phyloP scores from a whole-genome alignment of 805 yeast genomes.

The Hanseniaspora pseudoguilliermondii region DNA sequence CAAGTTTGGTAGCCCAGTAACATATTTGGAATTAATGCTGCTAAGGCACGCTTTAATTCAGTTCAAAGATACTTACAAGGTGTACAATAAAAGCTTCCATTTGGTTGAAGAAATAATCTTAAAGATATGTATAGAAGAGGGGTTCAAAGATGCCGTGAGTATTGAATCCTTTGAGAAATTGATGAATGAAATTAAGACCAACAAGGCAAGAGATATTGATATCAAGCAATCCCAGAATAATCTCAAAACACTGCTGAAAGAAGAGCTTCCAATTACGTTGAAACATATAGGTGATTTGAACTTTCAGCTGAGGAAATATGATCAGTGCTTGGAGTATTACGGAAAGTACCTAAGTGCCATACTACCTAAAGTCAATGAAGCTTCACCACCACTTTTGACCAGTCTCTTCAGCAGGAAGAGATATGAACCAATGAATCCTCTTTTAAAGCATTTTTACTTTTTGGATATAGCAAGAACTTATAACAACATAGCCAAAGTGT shows the following conservation, averaged over 20 bases:
- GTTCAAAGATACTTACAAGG: constrained; percentile 32
- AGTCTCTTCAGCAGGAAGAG: neutral
- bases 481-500: constrained; percentile 7
- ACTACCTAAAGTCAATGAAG: constrained; percentile 1
- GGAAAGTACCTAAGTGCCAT: neutral
- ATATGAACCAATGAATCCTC: constrained; percentile 1
- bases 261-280: constrained; percentile 55
- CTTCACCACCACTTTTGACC: neutral
- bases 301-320: constrained; percentile 34
- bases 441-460: neutral
- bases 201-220: constrained; percentile 39
- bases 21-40: constrained; percentile 13
- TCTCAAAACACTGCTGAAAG: constrained; percentile 41
- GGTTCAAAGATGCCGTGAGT: constrained; percentile 69
- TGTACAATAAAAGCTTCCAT: constrained; percentile 43
- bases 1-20: constrained; percentile 17
- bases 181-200: constrained; percentile 21
- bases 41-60: constrained; percentile 9
- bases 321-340: constrained; percentile 36
- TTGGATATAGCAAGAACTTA: constrained; percentile 6
- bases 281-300: constrained; percentile 73
- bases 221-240: constrained; percentile 49
- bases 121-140: constrained; percentile 75
- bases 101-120: constrained; percentile 58
- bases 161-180: constrained; percentile 58